Conservation (phyloP, 805 yeast genomes). For the Yarrowia porcina region DNA sequence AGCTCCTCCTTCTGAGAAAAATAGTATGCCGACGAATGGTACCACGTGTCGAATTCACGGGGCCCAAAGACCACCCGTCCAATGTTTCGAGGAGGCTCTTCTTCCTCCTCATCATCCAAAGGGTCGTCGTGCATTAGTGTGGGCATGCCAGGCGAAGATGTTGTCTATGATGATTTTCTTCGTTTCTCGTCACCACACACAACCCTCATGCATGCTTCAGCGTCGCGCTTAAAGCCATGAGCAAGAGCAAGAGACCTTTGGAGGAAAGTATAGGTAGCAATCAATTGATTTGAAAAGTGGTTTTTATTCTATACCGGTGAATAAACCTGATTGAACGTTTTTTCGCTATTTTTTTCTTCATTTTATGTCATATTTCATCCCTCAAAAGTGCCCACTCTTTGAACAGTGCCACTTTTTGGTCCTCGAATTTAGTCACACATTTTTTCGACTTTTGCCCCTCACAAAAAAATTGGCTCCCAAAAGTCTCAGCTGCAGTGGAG, state of each 20-base stretch:
- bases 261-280: too few species aligned
- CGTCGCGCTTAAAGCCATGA: not conserved
- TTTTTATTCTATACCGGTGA: too few species aligned
- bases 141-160: not conserved
- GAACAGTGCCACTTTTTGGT: too few species aligned
- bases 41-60: slow-evolving; percentile 76
- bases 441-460: slow-evolving; percentile 6
- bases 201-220: not conserved
- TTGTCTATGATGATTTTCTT: not conserved
- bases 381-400: not conserved
- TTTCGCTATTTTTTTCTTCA: too few species aligned
- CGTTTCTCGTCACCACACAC: not conserved
- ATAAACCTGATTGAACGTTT: too few species aligned
- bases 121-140: slow-evolving; percentile 9
- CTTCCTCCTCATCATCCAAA: slow-evolving; percentile 23
- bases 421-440: not conserved
- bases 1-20: slow-evolving; percentile 35
- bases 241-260: too few species aligned
- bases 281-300: too few species aligned
- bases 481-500: too few species aligned
- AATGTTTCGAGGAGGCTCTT: slow-evolving; percentile 50
- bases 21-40: slow-evolving; percentile 79
- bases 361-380: not conserved
- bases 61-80: slow-evolving; percentile 63
- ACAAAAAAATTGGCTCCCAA: not conserved